Evolutionary conservation across 805 yeast genomes (phyloP).

Genomic region (Kodamaea hsintzibuensis): DNA sequence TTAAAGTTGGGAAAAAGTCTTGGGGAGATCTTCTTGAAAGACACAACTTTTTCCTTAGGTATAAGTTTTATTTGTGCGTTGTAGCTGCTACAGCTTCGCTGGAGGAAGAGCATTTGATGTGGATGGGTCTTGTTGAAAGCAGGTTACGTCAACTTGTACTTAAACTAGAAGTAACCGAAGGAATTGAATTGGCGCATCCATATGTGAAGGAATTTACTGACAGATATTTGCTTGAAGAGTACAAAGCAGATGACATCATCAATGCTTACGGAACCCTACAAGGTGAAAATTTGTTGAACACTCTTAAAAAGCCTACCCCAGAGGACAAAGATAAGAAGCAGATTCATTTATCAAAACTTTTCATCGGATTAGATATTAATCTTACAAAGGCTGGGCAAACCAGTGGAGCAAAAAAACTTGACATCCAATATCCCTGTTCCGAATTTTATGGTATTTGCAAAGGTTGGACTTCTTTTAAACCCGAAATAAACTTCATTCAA

Average conservation of each 20-base stretch:
- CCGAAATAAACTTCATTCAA: slow-evolving; percentile 56
- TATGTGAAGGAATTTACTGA: slow-evolving; percentile 74
- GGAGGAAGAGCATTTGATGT: slow-evolving; percentile 81
- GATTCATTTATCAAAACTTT: slow-evolving; percentile 71
- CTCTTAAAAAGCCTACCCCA: background rate
- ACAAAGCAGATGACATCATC: slow-evolving; percentile 60
- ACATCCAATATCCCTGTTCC: slow-evolving; percentile 85
- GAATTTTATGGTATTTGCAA: slow-evolving; percentile 85
- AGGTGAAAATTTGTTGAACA: slow-evolving; percentile 48
- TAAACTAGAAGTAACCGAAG: slow-evolving; percentile 76
- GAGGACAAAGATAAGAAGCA: slow-evolving; percentile 29
- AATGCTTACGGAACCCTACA: slow-evolving; percentile 61
- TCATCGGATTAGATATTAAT: slow-evolving; percentile 70
- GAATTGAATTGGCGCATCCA: slow-evolving; percentile 86
- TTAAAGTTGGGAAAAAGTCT: slow-evolving; percentile 56
- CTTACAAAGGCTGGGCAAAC: slow-evolving; percentile 33
- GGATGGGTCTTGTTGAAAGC: slow-evolving; percentile 94
- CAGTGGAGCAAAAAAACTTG: slow-evolving; percentile 64
- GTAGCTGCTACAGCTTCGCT: slow-evolving; percentile 73
- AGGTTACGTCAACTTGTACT: slow-evolving; percentile 78
- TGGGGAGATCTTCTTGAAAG: slow-evolving; percentile 80
- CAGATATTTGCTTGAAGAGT: slow-evolving; percentile 43
- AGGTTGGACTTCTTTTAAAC: slow-evolving; percentile 67
- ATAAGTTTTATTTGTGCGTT: slow-evolving; percentile 83
- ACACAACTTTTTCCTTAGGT: slow-evolving; percentile 79